Percentiles rank a stretch among this genome's conserved stretches.
Conservation (phyloP, 2,329 filamentous ascomycete species). For the Torrubiellomyces zombiae region DNA sequence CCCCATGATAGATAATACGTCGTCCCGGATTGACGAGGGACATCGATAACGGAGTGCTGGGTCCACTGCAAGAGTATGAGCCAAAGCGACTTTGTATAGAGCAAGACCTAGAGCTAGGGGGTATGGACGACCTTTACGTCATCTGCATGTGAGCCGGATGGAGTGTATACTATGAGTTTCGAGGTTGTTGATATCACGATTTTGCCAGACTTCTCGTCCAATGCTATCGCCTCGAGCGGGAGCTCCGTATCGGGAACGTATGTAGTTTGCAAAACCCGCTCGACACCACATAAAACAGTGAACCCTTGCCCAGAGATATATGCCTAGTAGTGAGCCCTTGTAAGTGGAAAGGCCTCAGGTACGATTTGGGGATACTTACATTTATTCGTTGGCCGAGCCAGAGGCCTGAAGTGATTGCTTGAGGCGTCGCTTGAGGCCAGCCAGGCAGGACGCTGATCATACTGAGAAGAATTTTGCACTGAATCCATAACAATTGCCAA, state of each 20-base stretch:
- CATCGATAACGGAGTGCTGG: constrained; percentile 43
- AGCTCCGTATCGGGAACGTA: constrained; percentile 60
- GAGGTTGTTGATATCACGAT: constrained; percentile 58
- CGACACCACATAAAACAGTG: constrained; percentile 60
- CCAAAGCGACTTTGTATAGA: constrained; percentile 10
- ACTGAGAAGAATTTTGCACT: constrained; percentile 16
- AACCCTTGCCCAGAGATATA: constrained; percentile 86
- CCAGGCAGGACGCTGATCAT: constrained; percentile 72
- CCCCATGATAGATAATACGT: constrained; percentile 63
- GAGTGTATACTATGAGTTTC: constrained; percentile 61
- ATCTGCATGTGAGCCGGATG: constrained; percentile 53
- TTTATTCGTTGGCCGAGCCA: constrained; percentile 60
- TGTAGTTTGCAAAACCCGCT: constrained; percentile 71
- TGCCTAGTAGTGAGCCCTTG: constrained; percentile 30
- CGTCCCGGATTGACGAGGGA: constrained; percentile 19
- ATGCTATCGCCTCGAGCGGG: constrained; percentile 53
- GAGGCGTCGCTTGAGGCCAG: constrained; percentile 59
- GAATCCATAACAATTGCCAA: no score
- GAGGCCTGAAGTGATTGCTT: constrained; percentile 56
- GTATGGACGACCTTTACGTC: constrained; percentile 45
- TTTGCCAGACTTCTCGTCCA: constrained; percentile 72
- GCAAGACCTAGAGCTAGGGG: not conserved
- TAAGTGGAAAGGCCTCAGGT: constrained; percentile 1
- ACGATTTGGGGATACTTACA: constrained; percentile 27
- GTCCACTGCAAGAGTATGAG: constrained; percentile 34